Evolutionary conservation across 2,329 filamentous ascomycete genomes (phyloP).

Genomic region (Aspergillus sp.): DNA sequence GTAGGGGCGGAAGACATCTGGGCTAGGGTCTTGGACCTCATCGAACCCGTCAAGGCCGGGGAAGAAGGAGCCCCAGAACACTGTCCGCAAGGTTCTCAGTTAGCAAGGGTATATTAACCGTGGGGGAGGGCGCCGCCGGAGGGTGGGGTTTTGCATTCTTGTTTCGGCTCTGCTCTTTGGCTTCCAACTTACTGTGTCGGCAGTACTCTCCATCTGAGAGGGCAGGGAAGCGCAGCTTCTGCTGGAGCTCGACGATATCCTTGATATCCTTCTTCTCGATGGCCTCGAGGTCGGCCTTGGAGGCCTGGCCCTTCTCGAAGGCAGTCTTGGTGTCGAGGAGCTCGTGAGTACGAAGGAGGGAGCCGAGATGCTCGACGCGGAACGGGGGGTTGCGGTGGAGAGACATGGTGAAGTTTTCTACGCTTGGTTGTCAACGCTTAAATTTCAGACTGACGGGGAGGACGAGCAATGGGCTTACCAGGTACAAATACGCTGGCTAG

Average conservation of each 20-base stretch:
- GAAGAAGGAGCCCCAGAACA: conserved; percentile 61
- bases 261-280: conserved; percentile 67
- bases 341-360: conserved; percentile 64
- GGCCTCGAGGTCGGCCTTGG: conserved; percentile 56
- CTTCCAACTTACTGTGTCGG: conserved; percentile 39
- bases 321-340: conserved; percentile 61
- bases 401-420: conserved; percentile 25
- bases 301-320: conserved; percentile 56
- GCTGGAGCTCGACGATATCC: conserved; percentile 65
- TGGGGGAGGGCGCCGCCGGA: not conserved
- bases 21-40: conserved; percentile 49
- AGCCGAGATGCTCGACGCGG: conserved; percentile 72
- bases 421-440: not conserved
- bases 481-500: not conserved
- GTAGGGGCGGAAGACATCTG: conserved; percentile 57
- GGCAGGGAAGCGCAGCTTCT: conserved; percentile 61
- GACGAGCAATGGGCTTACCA: not conserved
- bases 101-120: not conserved
- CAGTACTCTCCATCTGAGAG: conserved; percentile 70
- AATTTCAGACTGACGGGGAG: not conserved
- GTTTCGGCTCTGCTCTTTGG: not conserved
- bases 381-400: conserved; percentile 58
- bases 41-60: conserved; percentile 56
- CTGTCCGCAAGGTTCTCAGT: conserved; percentile 23
- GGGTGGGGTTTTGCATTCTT: not conserved